Percentiles rank a stretch among this genome's conserved stretches.
Conservation (phyloP, 129 eudicot genomes). For the Centaurea solstitialis region DNA sequence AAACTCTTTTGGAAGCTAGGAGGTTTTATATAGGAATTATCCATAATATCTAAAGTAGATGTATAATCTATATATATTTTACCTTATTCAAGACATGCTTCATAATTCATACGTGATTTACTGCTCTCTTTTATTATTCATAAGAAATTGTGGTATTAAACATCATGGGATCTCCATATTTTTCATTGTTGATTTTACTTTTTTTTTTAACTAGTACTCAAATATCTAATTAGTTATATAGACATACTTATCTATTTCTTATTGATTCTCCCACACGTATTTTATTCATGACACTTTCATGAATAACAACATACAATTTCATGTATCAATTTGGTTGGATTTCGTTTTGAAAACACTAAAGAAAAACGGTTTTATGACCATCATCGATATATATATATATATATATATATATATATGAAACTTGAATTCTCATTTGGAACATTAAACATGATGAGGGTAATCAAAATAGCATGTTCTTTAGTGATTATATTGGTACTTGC, state of each 20-base stretch:
- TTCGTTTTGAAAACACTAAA: slow-evolving; percentile 8
- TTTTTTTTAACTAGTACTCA: neutral
- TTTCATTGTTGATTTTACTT: no score
- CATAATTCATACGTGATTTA: no score
- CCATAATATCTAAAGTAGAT: no score
- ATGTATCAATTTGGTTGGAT: slow-evolving; percentile 1
- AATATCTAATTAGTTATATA: no score
- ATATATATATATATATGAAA: neutral
- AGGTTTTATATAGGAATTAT: no score
- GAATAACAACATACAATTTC: neutral
- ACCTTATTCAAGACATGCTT: no score
- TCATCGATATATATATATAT: no score
- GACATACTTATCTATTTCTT: neutral
- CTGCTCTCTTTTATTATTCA: no score
- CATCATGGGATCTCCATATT: no score
- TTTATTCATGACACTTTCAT: slow-evolving; percentile 15
- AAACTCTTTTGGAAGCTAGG: no score
- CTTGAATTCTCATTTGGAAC: neutral
- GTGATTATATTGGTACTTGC: slow-evolving; percentile 12
- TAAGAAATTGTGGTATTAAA: no score
- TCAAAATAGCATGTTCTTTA: slow-evolving; percentile 3
- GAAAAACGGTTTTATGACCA: neutral
- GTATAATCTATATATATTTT: no score
- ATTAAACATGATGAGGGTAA: slow-evolving; percentile 6
- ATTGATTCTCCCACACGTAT: slow-evolving; percentile 5